Evolutionary conservation across 2,329 filamentous ascomycete genomes (phyloP).

Genomic region (Colletotrichum brevisporum): DNA sequence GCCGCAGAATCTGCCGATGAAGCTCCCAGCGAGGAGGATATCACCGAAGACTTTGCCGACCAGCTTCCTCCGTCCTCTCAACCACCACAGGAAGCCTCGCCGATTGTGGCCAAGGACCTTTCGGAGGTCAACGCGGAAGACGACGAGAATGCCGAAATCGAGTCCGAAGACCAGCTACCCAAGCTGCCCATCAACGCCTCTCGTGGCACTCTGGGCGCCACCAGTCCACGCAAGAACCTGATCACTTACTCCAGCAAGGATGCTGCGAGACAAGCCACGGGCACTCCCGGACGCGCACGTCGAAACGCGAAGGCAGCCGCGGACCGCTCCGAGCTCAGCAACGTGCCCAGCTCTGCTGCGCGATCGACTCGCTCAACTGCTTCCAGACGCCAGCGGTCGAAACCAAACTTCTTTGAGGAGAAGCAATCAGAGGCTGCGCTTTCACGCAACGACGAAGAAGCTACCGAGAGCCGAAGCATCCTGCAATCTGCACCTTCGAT

Average conservation of each 20-base stretch:
- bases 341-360: constrained; percentile 28
- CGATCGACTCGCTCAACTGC: constrained; percentile 50
- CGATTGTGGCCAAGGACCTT: constrained; percentile 36
- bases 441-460: constrained; percentile 38
- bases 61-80: constrained; percentile 33
- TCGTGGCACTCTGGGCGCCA: neutral
- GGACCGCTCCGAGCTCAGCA: constrained; percentile 39
- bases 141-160: constrained; percentile 17
- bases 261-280: constrained; percentile 48
- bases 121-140: constrained; percentile 45
- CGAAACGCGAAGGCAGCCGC: constrained; percentile 17
- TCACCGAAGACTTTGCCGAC: constrained; percentile 12
- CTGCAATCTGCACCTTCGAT: no score
- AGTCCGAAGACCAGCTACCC: constrained; percentile 13
- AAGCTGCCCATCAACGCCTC: constrained; percentile 18
- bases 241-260: constrained; percentile 51
- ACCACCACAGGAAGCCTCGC: constrained; percentile 20
- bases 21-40: neutral
- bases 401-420: constrained; percentile 61
- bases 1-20: constrained; percentile 23
- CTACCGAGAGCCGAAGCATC: neutral
- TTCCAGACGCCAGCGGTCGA: constrained; percentile 54
- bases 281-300: constrained; percentile 19
- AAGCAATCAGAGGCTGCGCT: constrained; percentile 43
- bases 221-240: constrained; percentile 45